A percentile compares a stretch with the other conserved stretches of the same genome.
Conservation (phyloP, 805 yeast genomes). For the Torulaspora quercuum region DNA sequence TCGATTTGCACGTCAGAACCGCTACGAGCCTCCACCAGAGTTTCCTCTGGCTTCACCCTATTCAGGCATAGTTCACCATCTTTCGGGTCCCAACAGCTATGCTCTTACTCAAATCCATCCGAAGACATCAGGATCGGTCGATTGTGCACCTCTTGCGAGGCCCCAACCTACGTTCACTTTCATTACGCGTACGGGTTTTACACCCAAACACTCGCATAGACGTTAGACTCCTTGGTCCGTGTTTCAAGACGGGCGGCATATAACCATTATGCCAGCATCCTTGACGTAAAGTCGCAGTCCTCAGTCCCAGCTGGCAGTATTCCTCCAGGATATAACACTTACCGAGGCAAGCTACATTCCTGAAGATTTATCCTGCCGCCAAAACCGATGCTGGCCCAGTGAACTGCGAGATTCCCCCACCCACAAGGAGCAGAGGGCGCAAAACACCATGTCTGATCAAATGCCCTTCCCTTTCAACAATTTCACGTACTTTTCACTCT, state of each 20-base stretch:
- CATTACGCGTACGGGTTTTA: conserved; percentile 41
- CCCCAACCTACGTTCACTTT: conserved; percentile 40
- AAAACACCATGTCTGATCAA: conserved; percentile 39
- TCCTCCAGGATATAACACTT: conserved; percentile 35
- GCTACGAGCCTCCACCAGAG: conserved; percentile 46
- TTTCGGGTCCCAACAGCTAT: conserved; percentile 45
- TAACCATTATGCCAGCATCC: conserved; percentile 40
- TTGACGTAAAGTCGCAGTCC: conserved; percentile 38
- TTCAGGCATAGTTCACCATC: conserved; percentile 46
- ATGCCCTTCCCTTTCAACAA: conserved; percentile 45
- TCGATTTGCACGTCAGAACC: conserved; percentile 46
- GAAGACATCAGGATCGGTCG: conserved; percentile 40
- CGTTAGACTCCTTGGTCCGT: conserved; percentile 44
- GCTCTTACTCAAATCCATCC: conserved; percentile 43
- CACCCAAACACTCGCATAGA: conserved; percentile 43
- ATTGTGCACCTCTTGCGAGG: conserved; percentile 37
- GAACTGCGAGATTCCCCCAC: conserved; percentile 30
- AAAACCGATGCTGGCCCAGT: conserved; percentile 40
- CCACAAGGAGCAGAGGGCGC: conserved; percentile 31
- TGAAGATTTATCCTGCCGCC: conserved; percentile 35
- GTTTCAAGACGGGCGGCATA: conserved; percentile 40
- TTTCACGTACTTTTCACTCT: conserved; percentile 45
- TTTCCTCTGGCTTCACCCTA: conserved; percentile 46
- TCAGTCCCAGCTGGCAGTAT: conserved; percentile 34
- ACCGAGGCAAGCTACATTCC: conserved; percentile 37